phyloP scores from a whole-genome alignment of 2,329 filamentous ascomycete species.

The Monilinia polystroma region DNA sequence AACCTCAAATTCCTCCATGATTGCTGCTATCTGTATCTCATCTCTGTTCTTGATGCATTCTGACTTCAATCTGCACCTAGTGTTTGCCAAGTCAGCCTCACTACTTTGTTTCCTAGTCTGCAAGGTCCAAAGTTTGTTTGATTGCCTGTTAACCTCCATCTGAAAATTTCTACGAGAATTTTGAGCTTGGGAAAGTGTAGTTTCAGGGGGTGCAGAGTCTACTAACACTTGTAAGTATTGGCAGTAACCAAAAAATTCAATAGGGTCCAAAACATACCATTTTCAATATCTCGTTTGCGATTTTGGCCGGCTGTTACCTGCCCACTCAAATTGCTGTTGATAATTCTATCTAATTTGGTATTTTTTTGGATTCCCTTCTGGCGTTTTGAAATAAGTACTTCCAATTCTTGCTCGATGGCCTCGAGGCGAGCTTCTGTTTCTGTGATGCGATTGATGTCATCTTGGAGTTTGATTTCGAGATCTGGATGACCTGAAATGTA shows the following conservation, averaged over 20 bases:
- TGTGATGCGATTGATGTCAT: background rate
- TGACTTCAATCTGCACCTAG: background rate
- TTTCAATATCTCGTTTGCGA: no score
- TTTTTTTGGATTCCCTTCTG: background rate
- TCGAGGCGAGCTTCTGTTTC: background rate
- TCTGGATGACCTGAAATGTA: slow-evolving; percentile 25
- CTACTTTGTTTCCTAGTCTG: background rate
- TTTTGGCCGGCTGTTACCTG: background rate
- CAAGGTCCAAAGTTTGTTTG: background rate
- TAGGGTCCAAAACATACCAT: background rate
- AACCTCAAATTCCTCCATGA: slow-evolving; percentile 24
- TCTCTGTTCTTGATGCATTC: slow-evolving; percentile 28
- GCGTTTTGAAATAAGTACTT: background rate
- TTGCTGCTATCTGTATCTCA: slow-evolving; percentile 1
- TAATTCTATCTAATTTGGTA: background rate
- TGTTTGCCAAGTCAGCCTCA: background rate
- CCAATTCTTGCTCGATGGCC: background rate
- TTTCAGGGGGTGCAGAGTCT: background rate
- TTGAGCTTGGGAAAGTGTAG: background rate
- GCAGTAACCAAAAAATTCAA: background rate
- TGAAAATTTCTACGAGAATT: background rate
- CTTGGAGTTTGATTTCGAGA: background rate
- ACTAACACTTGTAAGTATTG: background rate
- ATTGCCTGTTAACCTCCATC: no score
- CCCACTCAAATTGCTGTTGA: background rate